Evolutionary conservation across 352 stramenopile genomes (phyloP).

Genomic region (Thalassiosira exigua): DNA sequence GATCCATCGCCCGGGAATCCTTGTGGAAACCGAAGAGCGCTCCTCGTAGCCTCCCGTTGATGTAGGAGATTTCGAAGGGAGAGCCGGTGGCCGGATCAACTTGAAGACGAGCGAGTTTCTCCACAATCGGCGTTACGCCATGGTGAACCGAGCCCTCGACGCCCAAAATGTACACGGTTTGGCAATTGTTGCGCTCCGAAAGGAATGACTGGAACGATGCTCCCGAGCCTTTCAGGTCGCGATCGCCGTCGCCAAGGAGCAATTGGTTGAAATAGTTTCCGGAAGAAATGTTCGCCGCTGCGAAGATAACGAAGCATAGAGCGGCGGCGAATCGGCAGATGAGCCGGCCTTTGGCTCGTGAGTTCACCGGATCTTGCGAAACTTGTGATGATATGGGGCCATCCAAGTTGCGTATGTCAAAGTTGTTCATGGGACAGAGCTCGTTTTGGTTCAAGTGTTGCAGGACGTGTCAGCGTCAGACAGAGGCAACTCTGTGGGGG

Average conservation of each 20-base stretch:
- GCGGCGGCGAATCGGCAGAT: too few relatives aligned
- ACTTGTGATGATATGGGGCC: too few relatives aligned
- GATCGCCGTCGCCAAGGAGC: not conserved
- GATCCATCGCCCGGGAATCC: conserved; percentile 1
- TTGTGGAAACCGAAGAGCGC: conserved; percentile 26
- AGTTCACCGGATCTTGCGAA: too few relatives aligned
- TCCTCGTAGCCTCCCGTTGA: not conserved
- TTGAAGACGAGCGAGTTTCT: conserved; percentile 17
- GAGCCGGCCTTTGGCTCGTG: too few relatives aligned
- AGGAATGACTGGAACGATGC: not conserved
- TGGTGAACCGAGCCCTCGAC: conserved; percentile 38
- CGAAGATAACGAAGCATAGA: not conserved
- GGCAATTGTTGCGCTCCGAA: conserved; percentile 21
- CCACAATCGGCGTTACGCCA: conserved; percentile 26
- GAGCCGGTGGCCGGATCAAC: conserved; percentile 14
- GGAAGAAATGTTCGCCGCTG: not conserved
- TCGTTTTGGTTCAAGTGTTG: too few relatives aligned
- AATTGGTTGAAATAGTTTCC: not conserved
- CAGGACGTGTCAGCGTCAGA: too few relatives aligned
- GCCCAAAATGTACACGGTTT: conserved; percentile 30
- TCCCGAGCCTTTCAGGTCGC: not conserved
- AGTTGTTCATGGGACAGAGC: too few relatives aligned
- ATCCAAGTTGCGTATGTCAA: too few relatives aligned
- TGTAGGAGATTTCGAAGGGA: not conserved
- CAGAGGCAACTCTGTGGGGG: too few relatives aligned